These are phyloP conservation scores for Exophiala viscosa DNA, from an alignment of 2,329 filamentous ascomycete species.

Conservation along the genomic window DNA sequence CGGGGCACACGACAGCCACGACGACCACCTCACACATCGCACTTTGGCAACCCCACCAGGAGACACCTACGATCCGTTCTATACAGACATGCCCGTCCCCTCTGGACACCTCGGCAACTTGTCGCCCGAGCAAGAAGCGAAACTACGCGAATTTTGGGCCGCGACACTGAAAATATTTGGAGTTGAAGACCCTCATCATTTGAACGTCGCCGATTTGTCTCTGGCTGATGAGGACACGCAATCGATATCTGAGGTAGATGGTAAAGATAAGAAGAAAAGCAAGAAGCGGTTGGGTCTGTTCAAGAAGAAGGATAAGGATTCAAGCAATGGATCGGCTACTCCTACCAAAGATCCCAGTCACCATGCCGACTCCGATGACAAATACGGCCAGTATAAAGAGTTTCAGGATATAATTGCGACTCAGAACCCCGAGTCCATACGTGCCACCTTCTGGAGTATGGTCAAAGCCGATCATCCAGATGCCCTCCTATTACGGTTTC, in stretches of 20 bases:
- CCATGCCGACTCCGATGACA: conserved; percentile 66
- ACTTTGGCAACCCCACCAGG: conserved; percentile 31
- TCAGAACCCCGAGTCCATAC: conserved; percentile 72
- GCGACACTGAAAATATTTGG: conserved; percentile 72
- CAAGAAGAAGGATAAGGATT: conserved; percentile 47
- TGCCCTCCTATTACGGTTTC: conserved; percentile 73
- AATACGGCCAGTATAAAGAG: conserved; percentile 84
- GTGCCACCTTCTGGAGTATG: conserved; percentile 84
- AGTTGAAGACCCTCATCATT: conserved; percentile 39
- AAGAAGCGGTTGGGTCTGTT: conserved; percentile 73
- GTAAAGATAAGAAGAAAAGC: conserved; percentile 59
- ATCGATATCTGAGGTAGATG: conserved; percentile 28
- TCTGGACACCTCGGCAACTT: conserved; percentile 80
- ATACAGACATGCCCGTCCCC: conserved; percentile 27
- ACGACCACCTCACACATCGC: conserved; percentile 30
- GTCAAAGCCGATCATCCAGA: conserved; percentile 94
- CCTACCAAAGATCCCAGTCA: conserved; percentile 38
- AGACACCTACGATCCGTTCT: conserved; percentile 16
- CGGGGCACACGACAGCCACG: conserved; percentile 17
- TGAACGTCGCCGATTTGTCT: conserved; percentile 22
- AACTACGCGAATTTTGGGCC: conserved; percentile 82
- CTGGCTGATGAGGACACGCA: conserved; percentile 26
- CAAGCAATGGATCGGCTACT: conserved; percentile 37
- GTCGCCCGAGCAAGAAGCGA: conserved; percentile 82
- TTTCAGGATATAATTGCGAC: conserved; percentile 78